phyloP scores from a whole-genome alignment of 306 rosid species.

The Hylodesmum podocarpum region DNA sequence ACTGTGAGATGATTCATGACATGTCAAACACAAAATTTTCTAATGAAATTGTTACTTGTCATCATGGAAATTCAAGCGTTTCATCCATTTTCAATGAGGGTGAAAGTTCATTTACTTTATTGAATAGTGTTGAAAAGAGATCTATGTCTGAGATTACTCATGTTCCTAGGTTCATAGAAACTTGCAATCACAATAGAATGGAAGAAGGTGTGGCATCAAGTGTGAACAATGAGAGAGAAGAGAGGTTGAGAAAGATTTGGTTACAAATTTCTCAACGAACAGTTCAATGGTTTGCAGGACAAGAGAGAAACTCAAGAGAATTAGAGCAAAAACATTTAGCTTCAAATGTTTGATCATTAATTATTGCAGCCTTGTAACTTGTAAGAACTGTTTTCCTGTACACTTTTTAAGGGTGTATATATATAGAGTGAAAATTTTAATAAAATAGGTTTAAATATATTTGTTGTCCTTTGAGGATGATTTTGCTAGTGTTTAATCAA shows the following conservation, averaged over 20 bases:
- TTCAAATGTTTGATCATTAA: not conserved
- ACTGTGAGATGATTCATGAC: not conserved
- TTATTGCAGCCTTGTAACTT: not conserved
- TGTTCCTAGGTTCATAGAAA: slow-evolving; percentile 4
- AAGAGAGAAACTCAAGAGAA: not conserved
- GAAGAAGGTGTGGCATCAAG: not conserved
- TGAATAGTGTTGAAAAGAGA: not conserved
- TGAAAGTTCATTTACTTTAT: not conserved
- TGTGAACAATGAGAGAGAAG: not conserved
- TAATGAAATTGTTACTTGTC: not conserved
- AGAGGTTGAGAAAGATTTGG: not conserved
- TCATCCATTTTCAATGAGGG: not conserved
- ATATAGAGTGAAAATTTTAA: too few relatives aligned
- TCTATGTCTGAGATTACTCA: slow-evolving; percentile 7
- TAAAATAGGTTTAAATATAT: too few relatives aligned
- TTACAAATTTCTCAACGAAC: slow-evolving; percentile 15
- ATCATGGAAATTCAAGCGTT: not conserved
- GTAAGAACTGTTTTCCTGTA: not conserved
- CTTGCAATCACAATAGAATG: not conserved
- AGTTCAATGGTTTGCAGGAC: not conserved
- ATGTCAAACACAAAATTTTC: not conserved
- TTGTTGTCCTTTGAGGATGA: too few relatives aligned
- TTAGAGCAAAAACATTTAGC: not conserved
- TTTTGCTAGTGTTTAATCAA: too few relatives aligned
- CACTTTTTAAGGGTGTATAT: not conserved